Conservation (phyloP, 1,139 yeast genomes). For the Taphrina communis region DNA sequence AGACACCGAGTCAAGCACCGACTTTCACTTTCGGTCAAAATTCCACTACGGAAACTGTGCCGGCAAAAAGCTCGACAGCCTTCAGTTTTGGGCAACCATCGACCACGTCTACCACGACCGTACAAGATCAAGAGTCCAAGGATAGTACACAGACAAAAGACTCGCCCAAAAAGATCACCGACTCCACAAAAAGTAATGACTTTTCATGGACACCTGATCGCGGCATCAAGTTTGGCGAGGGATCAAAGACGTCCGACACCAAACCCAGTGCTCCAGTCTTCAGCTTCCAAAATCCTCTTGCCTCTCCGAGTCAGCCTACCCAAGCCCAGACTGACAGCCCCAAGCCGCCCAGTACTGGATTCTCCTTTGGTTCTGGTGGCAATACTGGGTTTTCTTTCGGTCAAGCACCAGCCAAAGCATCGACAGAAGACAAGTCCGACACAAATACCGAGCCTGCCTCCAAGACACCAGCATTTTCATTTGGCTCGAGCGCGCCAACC, state of each 20-base stretch:
- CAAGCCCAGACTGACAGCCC: background rate
- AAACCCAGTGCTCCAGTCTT: constrained; percentile 41
- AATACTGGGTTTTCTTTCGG: constrained; percentile 28
- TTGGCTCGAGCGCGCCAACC: constrained; percentile 25
- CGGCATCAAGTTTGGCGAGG: constrained; percentile 51
- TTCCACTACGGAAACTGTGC: background rate
- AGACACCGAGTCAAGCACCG: constrained; percentile 20
- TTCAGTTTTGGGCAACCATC: constrained; percentile 4
- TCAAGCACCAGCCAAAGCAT: constrained; percentile 17
- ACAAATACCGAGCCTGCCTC: background rate
- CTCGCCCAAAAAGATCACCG: constrained; percentile 15
- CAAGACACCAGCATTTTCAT: constrained; percentile 22
- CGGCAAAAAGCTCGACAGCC: background rate
- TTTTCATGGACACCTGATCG: constrained; percentile 52
- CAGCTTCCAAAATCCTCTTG: constrained; percentile 40
- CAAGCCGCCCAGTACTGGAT: constrained; percentile 21
- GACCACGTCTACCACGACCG: background rate
- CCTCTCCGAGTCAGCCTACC: constrained; percentile 26
- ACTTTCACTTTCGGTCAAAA: constrained; percentile 24
- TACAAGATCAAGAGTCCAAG: constrained; percentile 1
- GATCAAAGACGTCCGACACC: constrained; percentile 43
- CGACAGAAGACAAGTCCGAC: background rate
- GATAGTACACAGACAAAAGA: background rate
- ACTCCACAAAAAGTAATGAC: constrained; percentile 16
- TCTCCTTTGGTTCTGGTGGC: constrained; percentile 16